Percentiles rank a stretch among this genome's conserved stretches.
These are phyloP conservation scores for Plectosphaerella cucumerina DNA, from an alignment of 2,329 filamentous ascomycete species.

Conservation along the genomic window DNA sequence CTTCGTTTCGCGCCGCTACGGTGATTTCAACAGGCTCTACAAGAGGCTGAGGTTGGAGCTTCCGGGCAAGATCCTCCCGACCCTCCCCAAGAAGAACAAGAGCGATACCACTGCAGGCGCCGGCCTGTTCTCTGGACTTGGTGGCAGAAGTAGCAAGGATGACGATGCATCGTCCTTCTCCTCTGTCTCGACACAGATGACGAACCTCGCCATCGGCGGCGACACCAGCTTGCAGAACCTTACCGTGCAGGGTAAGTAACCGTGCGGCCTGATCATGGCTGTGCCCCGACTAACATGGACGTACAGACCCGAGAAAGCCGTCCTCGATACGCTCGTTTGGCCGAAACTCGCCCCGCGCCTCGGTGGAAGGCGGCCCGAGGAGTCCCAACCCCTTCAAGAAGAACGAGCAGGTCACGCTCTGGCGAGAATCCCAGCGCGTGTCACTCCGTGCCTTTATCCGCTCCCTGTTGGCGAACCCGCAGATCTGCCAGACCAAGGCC, in stretches of 20 bases:
- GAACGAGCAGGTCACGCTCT: conserved; percentile 43
- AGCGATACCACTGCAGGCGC: conserved; percentile 60
- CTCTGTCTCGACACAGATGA: conserved; percentile 67
- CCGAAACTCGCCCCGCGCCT: conserved; percentile 35
- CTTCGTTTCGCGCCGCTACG: conserved; percentile 81
- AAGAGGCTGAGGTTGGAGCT: conserved; percentile 78
- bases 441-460: conserved; percentile 90
- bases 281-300: conserved; percentile 9
- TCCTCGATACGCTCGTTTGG: conserved; percentile 28
- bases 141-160: conserved; percentile 57
- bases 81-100: conserved; percentile 90
- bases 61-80: conserved; percentile 83
- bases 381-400: conserved; percentile 24
- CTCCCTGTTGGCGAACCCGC: conserved; percentile 76
- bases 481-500: conserved; percentile 76
- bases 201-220: conserved; percentile 23
- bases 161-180: conserved; percentile 79
- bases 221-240: conserved; percentile 31
- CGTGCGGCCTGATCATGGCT: background rate
- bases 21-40: conserved; percentile 79
- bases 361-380: conserved; percentile 34
- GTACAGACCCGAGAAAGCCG: conserved; percentile 18
- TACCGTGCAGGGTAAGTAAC: conserved; percentile 33
- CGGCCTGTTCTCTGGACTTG: conserved; percentile 46
- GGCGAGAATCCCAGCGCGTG: conserved; percentile 85